Evolutionary conservation across 2,329 filamentous ascomycete genomes (phyloP), one percentile per base, ranked within the genome.

Genomic region (Epichloe typhina): DNA sequence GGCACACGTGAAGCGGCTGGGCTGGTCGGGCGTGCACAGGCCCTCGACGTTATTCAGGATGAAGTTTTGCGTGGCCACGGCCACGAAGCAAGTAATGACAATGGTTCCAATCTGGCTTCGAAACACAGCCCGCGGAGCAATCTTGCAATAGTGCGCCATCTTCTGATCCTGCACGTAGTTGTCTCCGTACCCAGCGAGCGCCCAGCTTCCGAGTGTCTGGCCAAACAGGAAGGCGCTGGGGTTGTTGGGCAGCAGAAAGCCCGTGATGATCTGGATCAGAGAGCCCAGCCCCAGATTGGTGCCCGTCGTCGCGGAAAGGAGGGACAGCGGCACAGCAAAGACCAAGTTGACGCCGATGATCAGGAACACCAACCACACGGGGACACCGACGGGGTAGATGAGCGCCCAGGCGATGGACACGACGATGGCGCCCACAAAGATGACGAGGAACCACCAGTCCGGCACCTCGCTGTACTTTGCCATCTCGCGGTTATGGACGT

Each of bases 131-230:
- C 68, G 64, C 0, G 70, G 71, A 0, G 73, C 68, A 41, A 76
- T 70, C 57, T 77, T 75, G 50, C 74, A 61, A 58, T 76, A 75
- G 51, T 74, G 72, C 1, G 67, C 73, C 37, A 76, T 60, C 59
- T 76, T 76, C 66, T 75, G 66, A 54, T 76, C 73, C 54, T 70
- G 66, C 62, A 69, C 62, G 53, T 68, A 70, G 57, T 69, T 69
- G 50, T 67, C 66, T 42, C 64, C 64, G 51, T 70, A 71, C 4
- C 69, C 69, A 0, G 55, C 55, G 7, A 56, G 53, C 13, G 55
- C 55, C 55, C 55, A 55, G 47, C 44, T 50, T 23, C 57, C 57
- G 41, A 58, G 54, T 39, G 57, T 59, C 51, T 58, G 57, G 36
- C 55, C 57, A n/a, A 59, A 59, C 33, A 56, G 53, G 50, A 60